phyloP scores from a whole-genome alignment of 2,329 filamentous ascomycete genomes.

The Rosellinia necatrix region DNA sequence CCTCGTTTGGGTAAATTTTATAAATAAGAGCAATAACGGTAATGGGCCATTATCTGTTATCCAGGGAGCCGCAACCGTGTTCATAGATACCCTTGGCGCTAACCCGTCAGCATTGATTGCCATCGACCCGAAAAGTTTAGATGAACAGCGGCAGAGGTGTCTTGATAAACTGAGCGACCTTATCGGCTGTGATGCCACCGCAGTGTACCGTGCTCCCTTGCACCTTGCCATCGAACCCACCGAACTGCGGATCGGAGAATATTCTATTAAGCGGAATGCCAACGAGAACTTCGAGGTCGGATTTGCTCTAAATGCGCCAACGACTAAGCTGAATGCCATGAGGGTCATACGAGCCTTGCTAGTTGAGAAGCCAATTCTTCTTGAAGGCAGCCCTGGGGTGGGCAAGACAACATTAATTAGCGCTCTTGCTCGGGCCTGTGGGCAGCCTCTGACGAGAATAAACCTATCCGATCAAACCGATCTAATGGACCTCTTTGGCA shows the following conservation, averaged over 20 bases:
- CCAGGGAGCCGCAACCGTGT: constrained; percentile 93
- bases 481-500: constrained; percentile 95
- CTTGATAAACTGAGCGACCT: constrained; percentile 72
- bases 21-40: constrained; percentile 67
- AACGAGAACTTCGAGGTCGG: constrained; percentile 57
- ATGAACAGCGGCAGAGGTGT: constrained; percentile 73
- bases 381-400: constrained; percentile 97
- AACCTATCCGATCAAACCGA: constrained; percentile 98
- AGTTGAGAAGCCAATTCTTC: constrained; percentile 84
- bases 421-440: constrained; percentile 79
- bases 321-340: constrained; percentile 88
- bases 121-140: constrained; percentile 70
- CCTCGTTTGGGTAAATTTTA: constrained; percentile 89
- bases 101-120: constrained; percentile 89
- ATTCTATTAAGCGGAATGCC: constrained; percentile 64
- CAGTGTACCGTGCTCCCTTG: constrained; percentile 68
- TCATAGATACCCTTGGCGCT: constrained; percentile 91
- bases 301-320: constrained; percentile 86
- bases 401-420: constrained; percentile 94
- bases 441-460: constrained; percentile 85
- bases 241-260: constrained; percentile 72
- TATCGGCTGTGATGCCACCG: constrained; percentile 63
- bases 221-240: constrained; percentile 59
- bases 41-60: constrained; percentile 58
- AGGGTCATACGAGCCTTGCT: constrained; percentile 87